phyloP scores from a whole-genome alignment of 768 basidiomycete genomes.

The Boletellus sp. region DNA sequence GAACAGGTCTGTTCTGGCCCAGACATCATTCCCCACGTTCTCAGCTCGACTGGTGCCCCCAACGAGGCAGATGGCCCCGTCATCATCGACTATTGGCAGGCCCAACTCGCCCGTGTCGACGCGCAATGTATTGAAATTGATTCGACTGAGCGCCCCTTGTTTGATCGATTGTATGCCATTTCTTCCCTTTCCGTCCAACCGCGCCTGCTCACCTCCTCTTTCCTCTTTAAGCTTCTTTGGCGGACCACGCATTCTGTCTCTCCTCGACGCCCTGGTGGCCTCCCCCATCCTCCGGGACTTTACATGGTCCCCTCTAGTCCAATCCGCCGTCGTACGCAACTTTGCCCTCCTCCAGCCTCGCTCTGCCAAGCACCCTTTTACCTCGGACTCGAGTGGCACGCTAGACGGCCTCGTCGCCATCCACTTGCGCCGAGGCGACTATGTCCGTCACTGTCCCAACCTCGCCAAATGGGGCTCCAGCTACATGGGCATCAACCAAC shows the following conservation, averaged over 20 bases:
- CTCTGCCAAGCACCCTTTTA: slow-evolving; percentile 20
- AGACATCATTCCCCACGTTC: slow-evolving; percentile 28
- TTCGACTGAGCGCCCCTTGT: slow-evolving; percentile 38
- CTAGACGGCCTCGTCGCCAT: slow-evolving; percentile 49
- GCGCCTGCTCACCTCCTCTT: neutral
- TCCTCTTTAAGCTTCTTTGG: slow-evolving; percentile 43
- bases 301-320: slow-evolving; percentile 52
- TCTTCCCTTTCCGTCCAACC: neutral
- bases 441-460: slow-evolving; percentile 52
- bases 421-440: slow-evolving; percentile 59
- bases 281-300: slow-evolving; percentile 53
- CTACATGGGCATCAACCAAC: slow-evolving; percentile 52
- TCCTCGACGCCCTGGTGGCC: slow-evolving; percentile 40
- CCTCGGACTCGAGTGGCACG: slow-evolving; percentile 15
- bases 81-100: slow-evolving; percentile 50
- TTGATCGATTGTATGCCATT: slow-evolving; percentile 45
- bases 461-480: slow-evolving; percentile 41
- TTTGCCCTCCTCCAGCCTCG: slow-evolving; percentile 39
- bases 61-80: slow-evolving; percentile 37
- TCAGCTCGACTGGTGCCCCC: slow-evolving; percentile 37
- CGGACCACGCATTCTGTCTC: slow-evolving; percentile 35
- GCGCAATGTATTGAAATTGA: slow-evolving; percentile 45
- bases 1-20: slow-evolving; percentile 41
- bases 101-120: slow-evolving; percentile 34
- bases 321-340: slow-evolving; percentile 47